Base-by-base conservation (phyloP, 2,329 filamentous ascomycete genomes). In the Fusarium humuli region DNA sequence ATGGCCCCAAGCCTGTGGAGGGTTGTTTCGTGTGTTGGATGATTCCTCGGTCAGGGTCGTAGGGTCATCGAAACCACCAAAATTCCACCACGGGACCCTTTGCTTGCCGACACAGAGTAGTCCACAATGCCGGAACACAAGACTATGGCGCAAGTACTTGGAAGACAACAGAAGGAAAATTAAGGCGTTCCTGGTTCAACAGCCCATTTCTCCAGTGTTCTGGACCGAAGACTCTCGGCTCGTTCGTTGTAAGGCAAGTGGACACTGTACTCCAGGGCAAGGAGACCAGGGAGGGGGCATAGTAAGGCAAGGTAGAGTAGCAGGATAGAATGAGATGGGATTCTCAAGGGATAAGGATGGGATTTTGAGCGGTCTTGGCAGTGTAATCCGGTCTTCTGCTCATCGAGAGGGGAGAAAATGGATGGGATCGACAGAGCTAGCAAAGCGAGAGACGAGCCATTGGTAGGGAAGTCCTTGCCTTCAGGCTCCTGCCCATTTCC, bases 361-460 rank as follows among this genome's bases (percentile, higher is more conserved):
- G 69, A 70, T 68, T 72, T 56, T 67, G 58, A 56, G 20, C 16
- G 22, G 23, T n/a, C 61, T 64, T 64, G 59, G 52, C 53, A 42
- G 23, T 45, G 44, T 16, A 61, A 53, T 61, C 27, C 32, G 47
- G 30, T 65, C 40, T 44, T 65, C 48, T 23, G 40, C 32, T 64
- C 42, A 64, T 61, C 20, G 41, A 69, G 58, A 55, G 55, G 50
- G 44, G 56, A 60, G 45, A 42, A 55, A 54, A 65, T 27, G 34
- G 61, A 47, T 34, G 34, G 25, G 68, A 71, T 71, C 69, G 69
- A 66, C 69, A 29, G 53, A 45, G 42, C 66, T 72, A 72, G 37
- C 18, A 50, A 32, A 42, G 41, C 40, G 30, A 47, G 37, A 34
- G 40, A 61, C 48, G 57, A 49, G 27, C 50, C 42, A 70, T 62